phyloP scores from a whole-genome alignment of 768 basidiomycete genomes.

The Amanita brunnescens region DNA sequence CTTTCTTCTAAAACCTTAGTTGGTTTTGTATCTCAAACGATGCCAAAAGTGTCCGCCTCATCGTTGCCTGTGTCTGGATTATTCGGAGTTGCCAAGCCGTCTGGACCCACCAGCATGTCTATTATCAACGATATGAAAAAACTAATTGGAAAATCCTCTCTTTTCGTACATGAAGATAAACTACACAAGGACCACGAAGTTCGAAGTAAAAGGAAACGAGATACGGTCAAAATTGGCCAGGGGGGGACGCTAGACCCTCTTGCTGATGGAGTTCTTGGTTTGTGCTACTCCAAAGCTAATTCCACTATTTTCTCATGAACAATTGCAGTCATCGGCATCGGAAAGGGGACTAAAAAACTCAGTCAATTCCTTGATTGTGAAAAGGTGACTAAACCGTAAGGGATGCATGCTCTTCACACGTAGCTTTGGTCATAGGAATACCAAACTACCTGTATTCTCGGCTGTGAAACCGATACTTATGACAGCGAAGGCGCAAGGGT shows the following conservation, averaged over 20 bases:
- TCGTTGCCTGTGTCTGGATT: slow-evolving; percentile 66
- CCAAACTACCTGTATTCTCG: slow-evolving; percentile 80
- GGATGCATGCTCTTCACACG: neutral
- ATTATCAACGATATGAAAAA: slow-evolving; percentile 79
- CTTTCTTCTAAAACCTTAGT: no score
- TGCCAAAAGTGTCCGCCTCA: slow-evolving; percentile 57
- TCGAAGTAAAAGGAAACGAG: slow-evolving; percentile 33
- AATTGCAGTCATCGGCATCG: slow-evolving; percentile 73
- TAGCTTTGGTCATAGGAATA: slow-evolving; percentile 61
- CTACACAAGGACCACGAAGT: slow-evolving; percentile 39
- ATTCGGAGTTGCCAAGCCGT: slow-evolving; percentile 87
- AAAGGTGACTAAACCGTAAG: slow-evolving; percentile 47
- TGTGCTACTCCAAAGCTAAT: slow-evolving; percentile 10
- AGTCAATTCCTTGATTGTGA: slow-evolving; percentile 77
- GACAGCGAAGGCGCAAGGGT: slow-evolving; percentile 85
- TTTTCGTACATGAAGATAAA: slow-evolving; percentile 67
- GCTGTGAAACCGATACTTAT: slow-evolving; percentile 91
- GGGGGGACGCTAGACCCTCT: slow-evolving; percentile 95
- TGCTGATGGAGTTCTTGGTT: slow-evolving; percentile 91
- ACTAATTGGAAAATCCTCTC: slow-evolving; percentile 62
- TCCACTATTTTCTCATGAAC: slow-evolving; percentile 1
- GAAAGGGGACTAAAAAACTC: slow-evolving; percentile 84
- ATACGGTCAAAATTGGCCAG: slow-evolving; percentile 76
- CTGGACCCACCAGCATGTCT: slow-evolving; percentile 89
- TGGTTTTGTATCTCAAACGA: slow-evolving; percentile 29